Percentiles rank a stretch among this genome's conserved stretches.
phyloP scores from a whole-genome alignment of 2,329 filamentous ascomycete genomes.

The Arthrobotrys pseudoclavata region DNA sequence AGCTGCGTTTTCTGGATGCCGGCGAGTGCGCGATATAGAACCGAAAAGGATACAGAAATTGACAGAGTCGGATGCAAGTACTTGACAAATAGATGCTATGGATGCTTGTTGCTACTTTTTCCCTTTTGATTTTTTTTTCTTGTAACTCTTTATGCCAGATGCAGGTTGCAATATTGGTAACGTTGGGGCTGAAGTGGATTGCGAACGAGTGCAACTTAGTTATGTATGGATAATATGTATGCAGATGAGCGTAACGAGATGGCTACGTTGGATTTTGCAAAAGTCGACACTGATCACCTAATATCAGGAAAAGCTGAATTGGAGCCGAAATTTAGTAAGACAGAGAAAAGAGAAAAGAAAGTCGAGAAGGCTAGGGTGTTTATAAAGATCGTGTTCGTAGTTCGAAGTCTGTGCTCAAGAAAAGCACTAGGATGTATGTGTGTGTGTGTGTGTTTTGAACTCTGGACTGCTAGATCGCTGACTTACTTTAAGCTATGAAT shows the following conservation, averaged over 20 bases:
- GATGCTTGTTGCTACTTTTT: neutral
- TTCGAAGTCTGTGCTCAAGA: constrained; percentile 25
- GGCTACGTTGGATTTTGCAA: constrained; percentile 52
- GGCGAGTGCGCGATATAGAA: constrained; percentile 24
- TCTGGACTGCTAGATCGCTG: constrained; percentile 36
- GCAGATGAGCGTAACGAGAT: constrained; percentile 32
- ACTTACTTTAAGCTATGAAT: constrained; percentile 60
- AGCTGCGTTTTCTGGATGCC: constrained; percentile 15
- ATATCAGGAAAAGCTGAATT: constrained; percentile 25
- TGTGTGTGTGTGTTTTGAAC: constrained; percentile 49
- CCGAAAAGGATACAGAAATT: constrained; percentile 13
- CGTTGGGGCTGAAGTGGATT: constrained; percentile 16
- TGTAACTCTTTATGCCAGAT: neutral
- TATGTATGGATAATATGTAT: constrained; percentile 26
- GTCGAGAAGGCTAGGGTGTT: constrained; percentile 6
- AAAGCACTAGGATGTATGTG: neutral
- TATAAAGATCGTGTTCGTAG: constrained; percentile 28
- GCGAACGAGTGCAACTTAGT: constrained; percentile 25
- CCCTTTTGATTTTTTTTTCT: neutral
- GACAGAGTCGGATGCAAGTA: constrained; percentile 11
- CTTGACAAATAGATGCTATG: constrained; percentile 42
- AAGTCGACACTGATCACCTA: constrained; percentile 31
- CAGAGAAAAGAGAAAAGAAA: constrained; percentile 17
- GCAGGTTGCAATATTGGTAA: neutral
- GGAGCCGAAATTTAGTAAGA: constrained; percentile 53